Percentiles rank a stretch among this genome's conserved stretches.
These are phyloP conservation scores for Aspergillus glaucus DNA, from an alignment of 2,329 filamentous ascomycete genomes.

Conservation along the genomic window DNA sequence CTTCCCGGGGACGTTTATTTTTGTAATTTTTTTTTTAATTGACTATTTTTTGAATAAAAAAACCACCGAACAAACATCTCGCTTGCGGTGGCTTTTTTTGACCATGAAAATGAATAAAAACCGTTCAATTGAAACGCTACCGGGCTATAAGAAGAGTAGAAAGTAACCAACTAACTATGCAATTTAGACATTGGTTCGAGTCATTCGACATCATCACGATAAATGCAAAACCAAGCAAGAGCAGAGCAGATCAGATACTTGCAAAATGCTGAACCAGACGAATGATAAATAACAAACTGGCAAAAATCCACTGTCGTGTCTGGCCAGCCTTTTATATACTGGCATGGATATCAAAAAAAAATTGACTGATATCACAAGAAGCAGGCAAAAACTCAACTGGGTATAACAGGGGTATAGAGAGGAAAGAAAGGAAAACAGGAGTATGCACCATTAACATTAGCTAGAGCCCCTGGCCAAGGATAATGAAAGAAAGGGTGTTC, in stretches of 20 bases:
- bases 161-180: too few relatives aligned
- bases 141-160: too few relatives aligned
- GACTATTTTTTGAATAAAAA: too few relatives aligned
- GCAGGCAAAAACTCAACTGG: constrained; percentile 13
- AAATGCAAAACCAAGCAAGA: neutral
- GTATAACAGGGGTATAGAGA: constrained; percentile 34
- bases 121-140: too few relatives aligned
- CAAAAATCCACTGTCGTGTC: constrained; percentile 6
- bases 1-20: neutral
- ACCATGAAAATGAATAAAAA: too few relatives aligned
- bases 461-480: constrained; percentile 11
- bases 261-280: too few relatives aligned
- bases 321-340: constrained; percentile 16
- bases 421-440: constrained; percentile 5
- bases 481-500: constrained; percentile 5
- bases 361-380: neutral
- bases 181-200: too few relatives aligned
- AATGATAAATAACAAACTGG: too few relatives aligned
- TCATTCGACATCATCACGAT: too few relatives aligned
- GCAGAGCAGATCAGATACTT: neutral
- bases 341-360: constrained; percentile 7
- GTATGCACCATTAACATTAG: constrained; percentile 27
- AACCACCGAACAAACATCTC: too few relatives aligned
- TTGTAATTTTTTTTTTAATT: neutral
- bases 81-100: too few relatives aligned